Conservation (phyloP, 1,139 yeast genomes). For the Tardiomyces digboiensis region DNA sequence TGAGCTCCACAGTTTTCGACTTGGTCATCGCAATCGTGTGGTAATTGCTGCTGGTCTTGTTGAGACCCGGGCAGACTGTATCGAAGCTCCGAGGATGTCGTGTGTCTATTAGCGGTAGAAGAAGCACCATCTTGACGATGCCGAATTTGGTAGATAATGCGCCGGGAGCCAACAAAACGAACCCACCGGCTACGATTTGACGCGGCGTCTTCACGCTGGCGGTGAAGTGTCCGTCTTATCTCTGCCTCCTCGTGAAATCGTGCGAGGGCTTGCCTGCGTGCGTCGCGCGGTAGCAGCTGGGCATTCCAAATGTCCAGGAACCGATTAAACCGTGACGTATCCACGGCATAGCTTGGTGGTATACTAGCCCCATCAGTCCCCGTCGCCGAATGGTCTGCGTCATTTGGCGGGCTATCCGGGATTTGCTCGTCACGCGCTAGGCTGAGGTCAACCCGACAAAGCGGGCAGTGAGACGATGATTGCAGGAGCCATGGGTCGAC, state of each 20-base stretch:
- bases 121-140: neutral
- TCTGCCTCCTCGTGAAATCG: conserved; percentile 24
- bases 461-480: conserved; percentile 73
- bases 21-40: no score
- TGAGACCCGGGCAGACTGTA: no score
- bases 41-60: no score
- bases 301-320: conserved; percentile 28
- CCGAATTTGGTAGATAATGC: neutral
- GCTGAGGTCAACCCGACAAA: conserved; percentile 57
- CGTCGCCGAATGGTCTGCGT: neutral
- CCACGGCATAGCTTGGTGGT: conserved; percentile 19
- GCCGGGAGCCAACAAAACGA: neutral
- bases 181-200: conserved; percentile 1
- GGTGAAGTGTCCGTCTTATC: conserved; percentile 17
- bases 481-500: conserved; percentile 76
- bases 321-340: conserved; percentile 21
- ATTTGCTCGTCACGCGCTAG: neutral
- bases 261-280: conserved; percentile 22
- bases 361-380: conserved; percentile 1
- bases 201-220: conserved; percentile 1
- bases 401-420: neutral
- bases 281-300: conserved; percentile 24
- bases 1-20: no score
- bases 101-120: no score
- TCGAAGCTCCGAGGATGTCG: no score